Base-by-base conservation (phyloP, 2,329 filamentous ascomycete species). In the Aspergillus nomiae region DNA sequence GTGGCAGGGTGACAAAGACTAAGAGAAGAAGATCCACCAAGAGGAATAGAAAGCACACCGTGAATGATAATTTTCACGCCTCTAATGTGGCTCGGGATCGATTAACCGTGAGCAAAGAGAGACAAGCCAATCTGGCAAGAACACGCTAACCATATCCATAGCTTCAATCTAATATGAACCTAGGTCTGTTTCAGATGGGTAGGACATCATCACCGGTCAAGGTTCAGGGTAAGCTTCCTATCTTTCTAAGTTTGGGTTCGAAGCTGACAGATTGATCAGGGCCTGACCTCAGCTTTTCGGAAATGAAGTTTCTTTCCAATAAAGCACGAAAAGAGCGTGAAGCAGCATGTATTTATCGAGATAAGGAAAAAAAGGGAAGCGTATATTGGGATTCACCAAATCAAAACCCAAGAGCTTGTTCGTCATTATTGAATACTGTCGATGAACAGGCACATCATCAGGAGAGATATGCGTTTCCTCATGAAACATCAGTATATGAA, bases 51-150 rank as follows among this genome's bases (percentile, higher is more conserved):
- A 74, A 67, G 51, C 70, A 73, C 32, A 69, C 84, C 46, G 77
- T 89, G 9, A 83, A 88, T 74, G 74, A 80, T 8, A 83, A 83
- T 24, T 90, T 90, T 65, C 77, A 77, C 14, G 88, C 87, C 1
- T 73, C 81, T 4, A 83, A 83, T 58, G 81, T 90, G 48, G 73
- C 81, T 12, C 80, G 80, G 56, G 76, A 81, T n/a, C 81, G 84
- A 11, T 75, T 87, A 58, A 87, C 85, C 19, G 86, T 87, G 71
- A 69, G 80, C 58, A 32, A 16, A 32, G 11, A 48, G 26, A 12
- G 4, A 9, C 26, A 11, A 19, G 28, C 36, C 3, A 53, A 34
- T 28, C 12, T 43, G 14, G 10, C 4, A 34, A 53, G 36, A 51
- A 16, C 43, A 19, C 51, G 45, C 59, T 70, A 9, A 68, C 30